Conservation (phyloP, 495 filamentous ascomycete genomes). For the Aspergillus diversus region DNA sequence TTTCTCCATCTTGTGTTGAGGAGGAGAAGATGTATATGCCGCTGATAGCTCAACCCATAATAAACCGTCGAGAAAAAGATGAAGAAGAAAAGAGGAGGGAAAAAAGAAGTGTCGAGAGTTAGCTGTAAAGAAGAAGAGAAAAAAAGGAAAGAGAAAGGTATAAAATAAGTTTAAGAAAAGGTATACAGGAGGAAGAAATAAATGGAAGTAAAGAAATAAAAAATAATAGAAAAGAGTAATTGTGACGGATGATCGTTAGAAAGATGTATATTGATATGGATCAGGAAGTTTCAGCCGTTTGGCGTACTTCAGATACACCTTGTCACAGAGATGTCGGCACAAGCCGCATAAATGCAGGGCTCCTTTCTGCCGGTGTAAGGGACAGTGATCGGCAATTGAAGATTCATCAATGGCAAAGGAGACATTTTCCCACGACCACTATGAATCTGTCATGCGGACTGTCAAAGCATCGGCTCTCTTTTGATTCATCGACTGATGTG, state of each 20-base stretch:
- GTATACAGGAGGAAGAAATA: background rate
- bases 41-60: conserved; percentile 7
- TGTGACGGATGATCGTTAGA: conserved; percentile 8
- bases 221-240: conserved; percentile 1
- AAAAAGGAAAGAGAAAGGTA: background rate
- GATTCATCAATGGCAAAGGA: conserved; percentile 48
- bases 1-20: background rate
- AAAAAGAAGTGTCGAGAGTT: background rate
- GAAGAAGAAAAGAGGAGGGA: conserved; percentile 5
- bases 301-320: background rate
- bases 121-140: background rate
- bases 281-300: background rate
- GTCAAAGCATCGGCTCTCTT: conserved; percentile 61
- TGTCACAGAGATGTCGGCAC: background rate
- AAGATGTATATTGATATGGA: background rate
- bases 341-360: conserved; percentile 1
- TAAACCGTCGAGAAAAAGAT: conserved; percentile 20
- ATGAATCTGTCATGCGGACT: conserved; percentile 79
- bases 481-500: conserved; percentile 65
- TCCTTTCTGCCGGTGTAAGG: background rate
- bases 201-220: conserved; percentile 1
- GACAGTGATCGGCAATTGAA: conserved; percentile 11
- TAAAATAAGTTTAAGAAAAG: conserved; percentile 3
- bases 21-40: background rate
- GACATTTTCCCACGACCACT: conserved; percentile 67